These are phyloP conservation scores for Potentilla sterilis DNA, from an alignment of 306 rosid genomes.

Conservation along the genomic window DNA sequence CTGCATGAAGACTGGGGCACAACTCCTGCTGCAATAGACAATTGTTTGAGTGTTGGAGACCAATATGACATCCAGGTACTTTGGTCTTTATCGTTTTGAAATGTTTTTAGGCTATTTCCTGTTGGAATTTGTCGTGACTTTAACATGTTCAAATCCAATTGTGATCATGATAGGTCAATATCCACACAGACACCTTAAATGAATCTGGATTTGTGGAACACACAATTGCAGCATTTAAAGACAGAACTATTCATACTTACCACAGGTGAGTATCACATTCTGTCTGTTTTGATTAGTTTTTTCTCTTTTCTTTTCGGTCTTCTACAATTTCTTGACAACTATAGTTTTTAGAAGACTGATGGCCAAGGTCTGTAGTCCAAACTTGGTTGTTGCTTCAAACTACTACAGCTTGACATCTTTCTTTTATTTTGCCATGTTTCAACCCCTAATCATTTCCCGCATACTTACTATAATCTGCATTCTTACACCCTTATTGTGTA, in stretches of 20 bases:
- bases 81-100: background rate
- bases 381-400: background rate
- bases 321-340: background rate
- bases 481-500: background rate
- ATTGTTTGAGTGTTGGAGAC: conserved; percentile 72
- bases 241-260: conserved; percentile 89
- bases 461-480: background rate
- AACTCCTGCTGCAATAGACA: conserved; percentile 87
- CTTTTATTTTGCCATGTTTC: background rate
- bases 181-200: conserved; percentile 93
- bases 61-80: conserved; percentile 74
- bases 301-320: background rate
- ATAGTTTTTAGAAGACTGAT: background rate
- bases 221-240: conserved; percentile 80
- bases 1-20: conserved; percentile 98
- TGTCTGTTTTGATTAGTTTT: background rate
- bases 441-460: background rate
- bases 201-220: conserved; percentile 95
- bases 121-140: background rate
- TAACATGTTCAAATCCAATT: background rate
- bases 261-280: conserved; percentile 58
- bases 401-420: background rate
- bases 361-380: background rate
- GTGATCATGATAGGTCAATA: conserved; percentile 64
- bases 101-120: background rate